phyloP scores from a whole-genome alignment of 2,329 filamentous ascomycete genomes.

The Bretziella fagacearum region DNA sequence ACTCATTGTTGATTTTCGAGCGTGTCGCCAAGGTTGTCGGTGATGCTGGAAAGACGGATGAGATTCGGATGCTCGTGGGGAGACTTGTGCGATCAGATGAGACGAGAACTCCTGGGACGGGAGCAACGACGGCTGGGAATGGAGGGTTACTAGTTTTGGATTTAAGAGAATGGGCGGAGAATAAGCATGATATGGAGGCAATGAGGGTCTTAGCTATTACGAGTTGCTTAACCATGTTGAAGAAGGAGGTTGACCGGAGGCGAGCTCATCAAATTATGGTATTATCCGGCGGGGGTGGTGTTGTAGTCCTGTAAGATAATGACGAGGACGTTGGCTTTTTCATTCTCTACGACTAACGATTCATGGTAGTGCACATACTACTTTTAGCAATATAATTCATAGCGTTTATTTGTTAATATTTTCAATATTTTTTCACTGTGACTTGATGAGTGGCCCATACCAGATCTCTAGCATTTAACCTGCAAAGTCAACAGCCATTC shows the following conservation, averaged over 20 bases:
- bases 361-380: neutral
- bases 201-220: slow-evolving; percentile 31
- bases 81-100: slow-evolving; percentile 27
- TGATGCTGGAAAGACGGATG: slow-evolving; percentile 18
- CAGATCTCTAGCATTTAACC: neutral
- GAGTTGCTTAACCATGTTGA: slow-evolving; percentile 44
- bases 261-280: slow-evolving; percentile 31
- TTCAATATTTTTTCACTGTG: neutral
- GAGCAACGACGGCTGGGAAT: slow-evolving; percentile 28
- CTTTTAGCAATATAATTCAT: slow-evolving; percentile 5
- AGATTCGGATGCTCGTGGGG: slow-evolving; percentile 23
- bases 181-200: slow-evolving; percentile 20
- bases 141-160: slow-evolving; percentile 32
- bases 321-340: too few species aligned
- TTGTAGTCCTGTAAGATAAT: neutral
- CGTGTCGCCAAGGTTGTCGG: slow-evolving; percentile 23
- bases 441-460: neutral
- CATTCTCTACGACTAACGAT: neutral
- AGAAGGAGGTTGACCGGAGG: slow-evolving; percentile 46
- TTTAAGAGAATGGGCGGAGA: slow-evolving; percentile 22
- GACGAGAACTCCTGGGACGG: slow-evolving; percentile 26
- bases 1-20: slow-evolving; percentile 36
- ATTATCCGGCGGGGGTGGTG: slow-evolving; percentile 17
- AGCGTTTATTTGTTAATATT: neutral
- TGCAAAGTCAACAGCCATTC: neutral